Evolutionary conservation across 805 yeast genomes (phyloP).

Genomic region (Maudiozyma serrabonitensis): DNA sequence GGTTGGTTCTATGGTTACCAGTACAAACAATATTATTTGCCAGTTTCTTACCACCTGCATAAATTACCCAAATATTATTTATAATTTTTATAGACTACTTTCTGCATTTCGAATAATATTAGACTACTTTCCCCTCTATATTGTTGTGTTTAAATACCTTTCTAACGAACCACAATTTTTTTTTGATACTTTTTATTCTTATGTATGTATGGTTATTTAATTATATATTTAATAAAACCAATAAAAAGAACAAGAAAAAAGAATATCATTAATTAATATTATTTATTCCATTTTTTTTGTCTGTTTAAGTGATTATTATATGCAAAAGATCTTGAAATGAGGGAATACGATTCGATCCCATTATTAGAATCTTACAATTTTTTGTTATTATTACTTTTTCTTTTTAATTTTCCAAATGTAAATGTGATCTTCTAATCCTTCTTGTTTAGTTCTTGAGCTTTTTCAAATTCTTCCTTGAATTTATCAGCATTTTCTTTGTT

Average conservation of each 20-base stretch:
- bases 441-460: constrained; percentile 67
- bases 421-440: constrained; percentile 7
- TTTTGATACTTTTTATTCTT: neutral
- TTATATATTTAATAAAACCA: neutral
- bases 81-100: neutral
- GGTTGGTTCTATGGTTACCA: constrained; percentile 52
- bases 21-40: constrained; percentile 67
- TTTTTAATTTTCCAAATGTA: neutral
- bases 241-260: neutral
- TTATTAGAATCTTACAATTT: too few species aligned
- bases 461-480: constrained; percentile 86
- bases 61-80: constrained; percentile 1
- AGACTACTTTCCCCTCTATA: neutral
- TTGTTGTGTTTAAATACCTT: neutral
- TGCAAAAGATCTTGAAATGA: too few species aligned
- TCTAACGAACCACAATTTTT: neutral
- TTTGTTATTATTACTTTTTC: neutral
- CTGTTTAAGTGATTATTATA: neutral
- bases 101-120: neutral
- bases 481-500: constrained; percentile 87
- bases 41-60: constrained; percentile 93
- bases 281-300: neutral
- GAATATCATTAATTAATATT: neutral
- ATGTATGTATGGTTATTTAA: neutral
- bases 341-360: too few species aligned